Base-by-base conservation (phyloP, 2,329 filamentous ascomycete genomes). In the Penicillium sp. region DNA sequence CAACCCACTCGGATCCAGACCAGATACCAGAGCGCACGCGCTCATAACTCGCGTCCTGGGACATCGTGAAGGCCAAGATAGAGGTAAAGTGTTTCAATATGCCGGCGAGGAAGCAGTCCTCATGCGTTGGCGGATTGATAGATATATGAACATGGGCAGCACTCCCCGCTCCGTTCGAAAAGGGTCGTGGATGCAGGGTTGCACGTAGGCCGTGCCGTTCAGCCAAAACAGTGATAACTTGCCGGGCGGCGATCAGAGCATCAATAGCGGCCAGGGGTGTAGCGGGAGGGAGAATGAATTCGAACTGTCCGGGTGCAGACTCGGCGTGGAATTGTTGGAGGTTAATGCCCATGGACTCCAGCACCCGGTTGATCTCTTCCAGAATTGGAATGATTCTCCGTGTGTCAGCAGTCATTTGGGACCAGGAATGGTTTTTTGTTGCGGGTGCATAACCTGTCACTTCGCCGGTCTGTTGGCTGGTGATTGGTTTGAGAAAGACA, bases 321-420 rank as follows among this genome's bases (percentile, higher is more conserved):
- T 95, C 91, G 0, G 91, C 81, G 67, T 96, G 92, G 68, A 92
- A 84, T 75, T 91, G 86, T 63, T 92, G 86, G 8, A 93, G 78
- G 30, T 85, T 76, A 54, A 95, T 89, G 33, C 84, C 88, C 13
- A 87, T 84, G 0, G 79, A 75, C 1, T 82, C 82, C 1, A 96
- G 82, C 2, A 79, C 78, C 1, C 83, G 80, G 4, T 87, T 82
- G 25, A 93, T 89, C 52, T 90, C 85, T 42, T 88, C 85, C 2
- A 93, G 78, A 16, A 91, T 81, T 1, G 83, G 80, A 0, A 85
- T 75, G 35, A 88, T 81, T 22, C 75, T 74, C 0, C 85, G 82
- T 62, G 86, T 84, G 46, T 91, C 83, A 16, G 84, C 82, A 1
- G 87, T 85, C 46, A 89, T 82, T 19, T 86, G 84, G 0, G 86